Conservation (phyloP, 2,329 filamentous ascomycete genomes). For the Trichoderma atroviride region DNA sequence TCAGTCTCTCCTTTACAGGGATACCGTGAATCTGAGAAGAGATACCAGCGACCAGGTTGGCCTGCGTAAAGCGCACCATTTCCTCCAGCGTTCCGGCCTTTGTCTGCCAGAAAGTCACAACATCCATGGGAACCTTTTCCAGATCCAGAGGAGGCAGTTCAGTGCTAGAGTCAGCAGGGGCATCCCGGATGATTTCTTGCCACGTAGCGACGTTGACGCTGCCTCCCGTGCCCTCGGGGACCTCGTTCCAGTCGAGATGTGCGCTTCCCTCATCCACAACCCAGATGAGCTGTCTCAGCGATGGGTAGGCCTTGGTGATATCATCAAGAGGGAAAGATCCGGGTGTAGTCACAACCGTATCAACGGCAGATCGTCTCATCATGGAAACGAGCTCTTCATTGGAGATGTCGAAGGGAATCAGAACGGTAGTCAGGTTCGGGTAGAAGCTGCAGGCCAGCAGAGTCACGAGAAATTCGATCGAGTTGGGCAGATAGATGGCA, state of each 20-base stretch:
- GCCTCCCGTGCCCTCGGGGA: conserved; percentile 74
- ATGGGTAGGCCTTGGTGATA: conserved; percentile 68
- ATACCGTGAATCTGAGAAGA: conserved; percentile 76
- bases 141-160: conserved; percentile 67
- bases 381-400: conserved; percentile 70
- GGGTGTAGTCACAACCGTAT: conserved; percentile 81
- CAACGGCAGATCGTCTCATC: conserved; percentile 72
- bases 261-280: conserved; percentile 87
- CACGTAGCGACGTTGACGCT: conserved; percentile 84
- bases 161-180: conserved; percentile 57
- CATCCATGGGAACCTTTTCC: conserved; percentile 54
- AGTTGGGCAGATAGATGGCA: conserved; percentile 91
- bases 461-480: conserved; percentile 78
- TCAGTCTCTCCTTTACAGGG: conserved; percentile 73
- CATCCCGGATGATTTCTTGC: conserved; percentile 83
- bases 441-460: conserved; percentile 92
- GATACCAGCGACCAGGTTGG: conserved; percentile 84
- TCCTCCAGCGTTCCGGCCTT: conserved; percentile 59
- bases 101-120: conserved; percentile 69
- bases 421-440: conserved; percentile 72
- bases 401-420: conserved; percentile 80
- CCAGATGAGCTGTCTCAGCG: conserved; percentile 81
- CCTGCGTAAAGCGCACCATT: conserved; percentile 79
- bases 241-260: conserved; percentile 94
- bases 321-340: conserved; percentile 82